Conservation (phyloP, 768 basidiomycete species). For the Tricholoma sp. region DNA sequence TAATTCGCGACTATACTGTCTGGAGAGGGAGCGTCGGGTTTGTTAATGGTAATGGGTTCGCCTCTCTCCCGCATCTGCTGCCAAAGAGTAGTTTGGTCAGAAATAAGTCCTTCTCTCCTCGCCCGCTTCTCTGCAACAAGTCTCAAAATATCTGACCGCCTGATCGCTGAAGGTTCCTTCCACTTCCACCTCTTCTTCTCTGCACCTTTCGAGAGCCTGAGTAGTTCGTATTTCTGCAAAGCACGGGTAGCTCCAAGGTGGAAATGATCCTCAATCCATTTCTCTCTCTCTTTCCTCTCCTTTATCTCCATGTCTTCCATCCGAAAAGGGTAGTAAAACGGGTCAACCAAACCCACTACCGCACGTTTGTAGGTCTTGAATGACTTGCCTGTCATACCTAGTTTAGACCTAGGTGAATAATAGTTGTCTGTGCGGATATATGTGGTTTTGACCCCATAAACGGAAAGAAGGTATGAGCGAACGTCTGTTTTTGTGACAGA, state of each 20-base stretch:
- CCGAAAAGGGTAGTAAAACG: slow-evolving; percentile 88
- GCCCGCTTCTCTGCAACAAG: slow-evolving; percentile 37
- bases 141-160: slow-evolving; percentile 40
- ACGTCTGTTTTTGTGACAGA: slow-evolving; percentile 91
- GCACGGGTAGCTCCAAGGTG: slow-evolving; percentile 33
- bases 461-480: slow-evolving; percentile 74
- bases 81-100: slow-evolving; percentile 29
- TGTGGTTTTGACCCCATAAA: slow-evolving; percentile 87
- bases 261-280: slow-evolving; percentile 63
- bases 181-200: slow-evolving; percentile 37
- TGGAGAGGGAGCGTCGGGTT: slow-evolving; percentile 1
- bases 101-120: slow-evolving; percentile 34
- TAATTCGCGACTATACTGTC: slow-evolving; percentile 5
- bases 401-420: slow-evolving; percentile 46
- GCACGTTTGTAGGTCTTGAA: slow-evolving; percentile 83
- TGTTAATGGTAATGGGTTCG: slow-evolving; percentile 18
- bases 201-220: slow-evolving; percentile 35
- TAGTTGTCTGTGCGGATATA: slow-evolving; percentile 97
- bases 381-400: slow-evolving; percentile 25
- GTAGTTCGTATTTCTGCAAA: slow-evolving; percentile 31
- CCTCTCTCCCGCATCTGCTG: slow-evolving; percentile 29
- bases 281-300: slow-evolving; percentile 49
- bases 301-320: slow-evolving; percentile 69
- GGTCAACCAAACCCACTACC: slow-evolving; percentile 85
- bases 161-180: slow-evolving; percentile 37